phyloP scores from a whole-genome alignment of 805 yeast species.

The Zygoascus biomembranicola region DNA sequence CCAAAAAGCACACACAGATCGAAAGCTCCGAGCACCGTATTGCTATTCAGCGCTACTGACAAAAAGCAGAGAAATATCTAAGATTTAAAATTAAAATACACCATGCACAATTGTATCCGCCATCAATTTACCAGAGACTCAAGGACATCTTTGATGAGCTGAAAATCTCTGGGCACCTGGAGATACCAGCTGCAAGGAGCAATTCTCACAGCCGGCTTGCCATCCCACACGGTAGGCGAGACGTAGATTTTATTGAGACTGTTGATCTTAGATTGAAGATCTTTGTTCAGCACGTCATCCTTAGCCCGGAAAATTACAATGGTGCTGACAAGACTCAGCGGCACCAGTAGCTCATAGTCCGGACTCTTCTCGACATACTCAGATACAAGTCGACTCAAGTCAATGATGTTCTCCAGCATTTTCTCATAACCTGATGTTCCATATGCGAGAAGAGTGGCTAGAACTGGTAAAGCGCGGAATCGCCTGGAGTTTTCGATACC shows the following conservation, averaged over 20 bases:
- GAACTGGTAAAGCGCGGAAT: constrained; percentile 18
- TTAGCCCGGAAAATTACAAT: constrained; percentile 18
- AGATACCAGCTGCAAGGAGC: constrained; percentile 19
- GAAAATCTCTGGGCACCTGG: neutral
- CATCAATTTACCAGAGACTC: neutral
- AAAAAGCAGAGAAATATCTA: no score
- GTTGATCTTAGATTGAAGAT: constrained; percentile 12
- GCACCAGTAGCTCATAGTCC: constrained; percentile 14
- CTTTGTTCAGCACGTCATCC: constrained; percentile 4
- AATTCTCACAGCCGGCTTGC: constrained; percentile 16
- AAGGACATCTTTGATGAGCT: neutral
- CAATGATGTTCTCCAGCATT: constrained; percentile 12
- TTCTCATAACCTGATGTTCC: constrained; percentile 15
- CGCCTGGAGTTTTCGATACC: constrained; percentile 20
- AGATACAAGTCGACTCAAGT: constrained; percentile 10
- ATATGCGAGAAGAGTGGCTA: constrained; percentile 16
- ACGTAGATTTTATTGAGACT: constrained; percentile 13
- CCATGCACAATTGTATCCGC: no score
- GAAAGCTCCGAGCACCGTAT: no score
- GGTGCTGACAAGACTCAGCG: constrained; percentile 7
- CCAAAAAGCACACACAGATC: no score
- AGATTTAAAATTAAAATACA: no score
- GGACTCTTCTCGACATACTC: constrained; percentile 8
- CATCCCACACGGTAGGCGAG: constrained; percentile 16
- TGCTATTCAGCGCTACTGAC: no score